Conservation (phyloP, 192 early-diverging fungal species). For the Geosiphon pyriformis region DNA sequence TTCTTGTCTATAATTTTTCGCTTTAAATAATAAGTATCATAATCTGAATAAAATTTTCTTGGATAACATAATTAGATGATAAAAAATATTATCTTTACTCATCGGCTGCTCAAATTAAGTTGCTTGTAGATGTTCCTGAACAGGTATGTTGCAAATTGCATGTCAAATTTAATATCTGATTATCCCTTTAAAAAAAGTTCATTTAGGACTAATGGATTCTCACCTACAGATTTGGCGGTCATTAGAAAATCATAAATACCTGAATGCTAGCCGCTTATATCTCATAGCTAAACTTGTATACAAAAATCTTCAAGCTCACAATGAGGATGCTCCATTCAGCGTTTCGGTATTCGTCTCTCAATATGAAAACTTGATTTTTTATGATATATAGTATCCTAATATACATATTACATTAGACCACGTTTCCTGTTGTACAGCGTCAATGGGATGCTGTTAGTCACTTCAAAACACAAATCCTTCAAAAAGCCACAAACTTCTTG, state of each 20-base stretch:
- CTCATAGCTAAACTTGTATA: slow-evolving; percentile 65
- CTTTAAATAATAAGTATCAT: neutral
- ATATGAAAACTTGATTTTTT: no score
- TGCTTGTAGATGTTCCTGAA: slow-evolving; percentile 81
- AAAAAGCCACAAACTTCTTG: slow-evolving; percentile 53
- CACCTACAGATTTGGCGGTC: slow-evolving; percentile 77
- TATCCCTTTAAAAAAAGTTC: no score
- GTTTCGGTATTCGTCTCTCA: no score
- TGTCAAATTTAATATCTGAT: no score
- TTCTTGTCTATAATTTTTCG: no score
- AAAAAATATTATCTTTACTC: slow-evolving; percentile 55
- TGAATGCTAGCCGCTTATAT: slow-evolving; percentile 66
- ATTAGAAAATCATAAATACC: slow-evolving; percentile 62
- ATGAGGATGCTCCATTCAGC: slow-evolving; percentile 31
- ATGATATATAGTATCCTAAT: no score
- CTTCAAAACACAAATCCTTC: slow-evolving; percentile 69
- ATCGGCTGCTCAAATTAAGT: slow-evolving; percentile 74
- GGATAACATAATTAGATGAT: slow-evolving; percentile 38
- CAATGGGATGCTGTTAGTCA: slow-evolving; percentile 81
- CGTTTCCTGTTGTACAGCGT: slow-evolving; percentile 76
- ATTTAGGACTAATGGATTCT: no score
- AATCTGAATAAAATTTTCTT: slow-evolving; percentile 2
- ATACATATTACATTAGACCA: slow-evolving; percentile 42
- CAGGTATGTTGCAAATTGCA: no score
- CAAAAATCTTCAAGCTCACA: slow-evolving; percentile 54